Base-by-base conservation (phyloP, 2,329 filamentous ascomycete genomes). In the Alternaria burnsii region DNA sequence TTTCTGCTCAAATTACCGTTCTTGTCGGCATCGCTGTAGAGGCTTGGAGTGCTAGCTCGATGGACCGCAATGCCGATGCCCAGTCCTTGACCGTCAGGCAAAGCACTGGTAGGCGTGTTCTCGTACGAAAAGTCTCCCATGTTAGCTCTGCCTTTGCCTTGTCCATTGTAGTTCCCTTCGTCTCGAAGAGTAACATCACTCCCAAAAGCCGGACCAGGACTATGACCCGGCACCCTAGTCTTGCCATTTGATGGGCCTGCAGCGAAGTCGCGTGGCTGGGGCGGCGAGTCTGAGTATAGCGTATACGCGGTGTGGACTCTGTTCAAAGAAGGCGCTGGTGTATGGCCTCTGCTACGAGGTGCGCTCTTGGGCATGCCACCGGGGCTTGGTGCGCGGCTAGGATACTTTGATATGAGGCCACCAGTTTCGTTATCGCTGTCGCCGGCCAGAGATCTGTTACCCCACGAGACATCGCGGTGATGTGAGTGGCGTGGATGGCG, bases 381-480 rank as follows among this genome's bases (percentile, higher is more conserved):
- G 9, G 34, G 43, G 26, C 47, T 52, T 16, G 53, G 53, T 34
- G 51, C 30, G 22, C 43, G 55, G 38, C 53, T 59, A 16, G 43
- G 53, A 12, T 52, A 46, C 34, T 55, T 62, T 1, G 56, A 60
- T 1, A 61, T 52, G 32, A 62, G 51, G n/a, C 46, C 56, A 11
- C 36, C 50, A n/a, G 48, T 22, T 20, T 40, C 36, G 2, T 42
- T 60, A 20, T 63, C 52, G 38, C 41, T 42, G 12, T 41, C 14
- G 44, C 54, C 36, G 44, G 40, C 38, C 36, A 58, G 10, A 3
- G 58, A 58, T 11, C 61, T 58, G n/a, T 30, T 38, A 6, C 48
- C 58, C 58, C 63, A 67, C 1, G 60, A 61, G 22, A n/a, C 22
- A 12, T 51, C 53, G 12, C 52, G 63, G 5, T 57, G 55, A 30